A percentile compares a stretch with the other conserved stretches of the same genome.
Evolutionary conservation across 495 filamentous ascomycete genomes (phyloP).

Genomic region (Xylaria intraflava): DNA sequence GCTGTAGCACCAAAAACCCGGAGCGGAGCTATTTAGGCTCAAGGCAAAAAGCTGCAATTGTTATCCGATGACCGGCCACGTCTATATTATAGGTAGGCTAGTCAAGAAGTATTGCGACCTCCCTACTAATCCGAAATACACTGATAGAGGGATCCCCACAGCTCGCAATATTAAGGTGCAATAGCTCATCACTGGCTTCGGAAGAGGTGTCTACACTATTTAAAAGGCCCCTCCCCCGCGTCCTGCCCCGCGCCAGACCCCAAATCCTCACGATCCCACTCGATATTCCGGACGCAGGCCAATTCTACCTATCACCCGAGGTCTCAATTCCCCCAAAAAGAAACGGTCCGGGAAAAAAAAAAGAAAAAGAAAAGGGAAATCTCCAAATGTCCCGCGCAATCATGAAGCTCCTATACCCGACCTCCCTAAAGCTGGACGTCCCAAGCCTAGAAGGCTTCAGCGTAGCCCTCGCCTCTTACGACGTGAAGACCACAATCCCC

Average conservation of each 20-base stretch:
- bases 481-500: slow-evolving; percentile 47
- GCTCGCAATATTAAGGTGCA: not conserved
- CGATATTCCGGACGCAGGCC: not conserved
- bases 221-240: too few relatives aligned
- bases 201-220: too few relatives aligned
- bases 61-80: too few relatives aligned
- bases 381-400: not conserved
- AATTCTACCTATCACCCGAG: not conserved
- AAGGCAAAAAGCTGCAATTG: not conserved
- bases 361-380: too few relatives aligned
- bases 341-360: too few relatives aligned
- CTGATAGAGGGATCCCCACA: too few relatives aligned
- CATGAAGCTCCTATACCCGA: slow-evolving; percentile 60
- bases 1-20: not conserved
- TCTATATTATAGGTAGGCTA: too few relatives aligned
- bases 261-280: not conserved
- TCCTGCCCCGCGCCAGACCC: slow-evolving; percentile 9
- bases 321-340: too few relatives aligned
- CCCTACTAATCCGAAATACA: too few relatives aligned
- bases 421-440: slow-evolving; percentile 46
- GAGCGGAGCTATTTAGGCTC: not conserved
- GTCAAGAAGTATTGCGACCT: too few relatives aligned
- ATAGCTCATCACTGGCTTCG: not conserved
- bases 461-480: slow-evolving; percentile 46
- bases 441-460: slow-evolving; percentile 47